Conservation (phyloP, 192 early-diverging fungal genomes). For the Dissophora globulifera region DNA sequence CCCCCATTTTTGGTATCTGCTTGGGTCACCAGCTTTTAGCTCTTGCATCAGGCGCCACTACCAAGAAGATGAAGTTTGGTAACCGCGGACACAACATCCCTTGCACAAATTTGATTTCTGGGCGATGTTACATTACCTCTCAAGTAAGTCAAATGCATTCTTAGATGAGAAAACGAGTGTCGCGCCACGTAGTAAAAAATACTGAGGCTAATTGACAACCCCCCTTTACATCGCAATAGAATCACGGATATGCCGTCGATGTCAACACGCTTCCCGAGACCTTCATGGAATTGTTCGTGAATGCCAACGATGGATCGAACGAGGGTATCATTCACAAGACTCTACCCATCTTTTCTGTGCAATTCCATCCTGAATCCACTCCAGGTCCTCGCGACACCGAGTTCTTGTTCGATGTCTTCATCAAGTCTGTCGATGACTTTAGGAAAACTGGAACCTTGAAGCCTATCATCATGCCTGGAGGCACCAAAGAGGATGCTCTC, state of each 20-base stretch:
- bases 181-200: too few species aligned
- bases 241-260: constrained; percentile 98
- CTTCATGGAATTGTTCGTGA: constrained; percentile 94
- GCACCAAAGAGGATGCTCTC: constrained; percentile 55
- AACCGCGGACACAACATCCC: constrained; percentile 99
- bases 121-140: constrained; percentile 98
- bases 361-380: constrained; percentile 98
- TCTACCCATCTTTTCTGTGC: constrained; percentile 95
- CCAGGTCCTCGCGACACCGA: constrained; percentile 98
- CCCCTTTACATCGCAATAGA: constrained; percentile 57
- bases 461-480: constrained; percentile 77
- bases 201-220: background rate
- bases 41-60: constrained; percentile 91
- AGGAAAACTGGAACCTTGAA: constrained; percentile 73
- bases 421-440: constrained; percentile 79
- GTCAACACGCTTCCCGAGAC: constrained; percentile 73
- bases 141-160: constrained; percentile 57
- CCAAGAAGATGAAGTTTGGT: constrained; percentile 97
- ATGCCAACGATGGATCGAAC: constrained; percentile 99
- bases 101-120: constrained; percentile 94
- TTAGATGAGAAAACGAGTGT: too few species aligned
- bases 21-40: constrained; percentile 98
- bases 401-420: constrained; percentile 96
- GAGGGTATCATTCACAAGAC: constrained; percentile 95
- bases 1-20: constrained; percentile 99